phyloP scores from a whole-genome alignment of 2,329 filamentous ascomycete species.

The Nigrograna mackinnonii region DNA sequence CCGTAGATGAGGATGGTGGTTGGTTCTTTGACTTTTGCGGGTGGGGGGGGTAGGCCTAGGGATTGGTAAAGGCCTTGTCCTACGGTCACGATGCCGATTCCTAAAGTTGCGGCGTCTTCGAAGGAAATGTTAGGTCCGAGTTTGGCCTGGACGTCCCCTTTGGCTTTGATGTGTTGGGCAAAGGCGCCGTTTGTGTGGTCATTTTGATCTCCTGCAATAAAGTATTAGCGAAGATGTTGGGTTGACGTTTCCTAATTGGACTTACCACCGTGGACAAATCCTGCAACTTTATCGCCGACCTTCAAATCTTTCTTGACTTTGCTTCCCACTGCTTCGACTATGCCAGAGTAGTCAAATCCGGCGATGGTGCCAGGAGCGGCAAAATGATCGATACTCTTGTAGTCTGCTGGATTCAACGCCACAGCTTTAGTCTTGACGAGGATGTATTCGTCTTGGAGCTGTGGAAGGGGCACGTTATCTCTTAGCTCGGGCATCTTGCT shows the following conservation, averaged over 20 bases:
- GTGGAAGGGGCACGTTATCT: conserved; percentile 28
- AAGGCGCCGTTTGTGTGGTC: conserved; percentile 58
- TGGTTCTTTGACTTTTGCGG: conserved; percentile 41
- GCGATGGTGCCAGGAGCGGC: conserved; percentile 47
- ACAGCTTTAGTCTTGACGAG: conserved; percentile 57
- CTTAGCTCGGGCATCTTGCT: conserved; percentile 23
- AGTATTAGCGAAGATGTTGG: too few relatives aligned
- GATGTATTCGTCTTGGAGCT: conserved; percentile 46
- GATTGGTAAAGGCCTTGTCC: conserved; percentile 53
- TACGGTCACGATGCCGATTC: conserved; percentile 56
- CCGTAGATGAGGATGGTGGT: conserved; percentile 54
- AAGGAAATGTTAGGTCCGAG: conserved; percentile 54
- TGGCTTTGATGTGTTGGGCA: conserved; percentile 57
- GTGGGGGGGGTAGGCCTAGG: conserved; percentile 49
- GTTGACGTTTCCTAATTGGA: too few relatives aligned
- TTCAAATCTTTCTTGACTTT: conserved; percentile 52
- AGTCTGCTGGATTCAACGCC: conserved; percentile 62
- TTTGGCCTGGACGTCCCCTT: conserved; percentile 52
- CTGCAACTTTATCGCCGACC: conserved; percentile 57
- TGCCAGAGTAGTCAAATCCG: conserved; percentile 60
- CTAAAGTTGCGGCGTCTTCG: conserved; percentile 58
- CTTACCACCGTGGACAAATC: conserved; percentile 54
- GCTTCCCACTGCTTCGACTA: conserved; percentile 56
- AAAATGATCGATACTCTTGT: conserved; percentile 43
- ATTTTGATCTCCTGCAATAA: too few relatives aligned